Evolutionary conservation across 179 eudicot species (phyloP).

Genomic region (Beta lomatogona): DNA sequence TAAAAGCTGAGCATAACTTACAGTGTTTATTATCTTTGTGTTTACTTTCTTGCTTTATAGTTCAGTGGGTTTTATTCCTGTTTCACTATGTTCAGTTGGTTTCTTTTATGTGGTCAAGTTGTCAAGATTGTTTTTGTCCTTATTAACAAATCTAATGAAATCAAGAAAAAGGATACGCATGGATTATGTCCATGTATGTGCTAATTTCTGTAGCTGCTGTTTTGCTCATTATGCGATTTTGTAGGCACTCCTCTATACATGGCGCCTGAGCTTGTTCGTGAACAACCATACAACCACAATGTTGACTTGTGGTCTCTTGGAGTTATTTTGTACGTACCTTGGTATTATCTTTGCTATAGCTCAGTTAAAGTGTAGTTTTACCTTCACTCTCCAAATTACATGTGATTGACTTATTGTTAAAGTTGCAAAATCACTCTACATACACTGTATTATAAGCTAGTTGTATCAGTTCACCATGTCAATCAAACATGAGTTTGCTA

Average conservation of each 20-base stretch:
- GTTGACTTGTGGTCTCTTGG: slow-evolving; percentile 90
- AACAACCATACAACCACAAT: slow-evolving; percentile 97
- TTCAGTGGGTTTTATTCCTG: not conserved
- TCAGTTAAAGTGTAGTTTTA: not conserved
- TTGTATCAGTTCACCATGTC: not conserved
- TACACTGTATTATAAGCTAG: not conserved
- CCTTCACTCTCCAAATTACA: not conserved
- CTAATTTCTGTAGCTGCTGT: too few species aligned
- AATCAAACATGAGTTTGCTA: slow-evolving; percentile 5
- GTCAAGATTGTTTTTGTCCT: too few species aligned
- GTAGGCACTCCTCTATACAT: slow-evolving; percentile 94
- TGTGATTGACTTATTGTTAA: too few species aligned
- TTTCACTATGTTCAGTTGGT: too few species aligned
- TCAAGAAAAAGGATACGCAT: too few species aligned
- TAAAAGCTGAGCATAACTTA: not conserved
- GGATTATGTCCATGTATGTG: too few species aligned
- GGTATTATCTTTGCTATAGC: slow-evolving; percentile 8
- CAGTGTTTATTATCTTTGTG: too few species aligned
- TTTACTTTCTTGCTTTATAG: not conserved
- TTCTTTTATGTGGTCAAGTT: too few species aligned
- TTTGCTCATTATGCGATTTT: slow-evolving; percentile 1
- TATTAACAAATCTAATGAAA: too few species aligned
- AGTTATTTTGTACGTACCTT: slow-evolving; percentile 74
- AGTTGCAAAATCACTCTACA: not conserved
- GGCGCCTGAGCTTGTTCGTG: slow-evolving; percentile 98